These are phyloP conservation scores for Rhizomucor miehei DNA, from an alignment of 371 early-diverging fungal species.

Conservation along the genomic window DNA sequence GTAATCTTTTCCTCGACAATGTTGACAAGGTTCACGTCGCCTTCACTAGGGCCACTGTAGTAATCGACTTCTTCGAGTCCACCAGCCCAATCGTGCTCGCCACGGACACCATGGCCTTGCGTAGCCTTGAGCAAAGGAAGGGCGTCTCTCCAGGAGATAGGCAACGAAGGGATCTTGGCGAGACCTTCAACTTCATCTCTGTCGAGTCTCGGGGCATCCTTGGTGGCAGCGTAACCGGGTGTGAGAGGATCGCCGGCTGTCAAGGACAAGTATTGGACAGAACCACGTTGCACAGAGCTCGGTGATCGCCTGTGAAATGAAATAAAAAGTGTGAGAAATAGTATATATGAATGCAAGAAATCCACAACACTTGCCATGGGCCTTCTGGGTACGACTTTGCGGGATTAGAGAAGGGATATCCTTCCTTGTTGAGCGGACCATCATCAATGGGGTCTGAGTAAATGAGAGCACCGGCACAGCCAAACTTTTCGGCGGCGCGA, in stretches of 20 bases:
- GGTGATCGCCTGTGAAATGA: slow-evolving; percentile 31
- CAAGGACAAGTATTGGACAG: slow-evolving; percentile 46
- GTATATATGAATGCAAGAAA: neutral
- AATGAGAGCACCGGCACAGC: slow-evolving; percentile 58
- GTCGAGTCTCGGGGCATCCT: slow-evolving; percentile 49
- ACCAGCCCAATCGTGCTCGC: slow-evolving; percentile 41
- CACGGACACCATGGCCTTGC: slow-evolving; percentile 39
- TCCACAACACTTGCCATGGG: slow-evolving; percentile 39
- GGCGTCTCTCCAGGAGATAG: slow-evolving; percentile 66
- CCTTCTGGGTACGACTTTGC: slow-evolving; percentile 61
- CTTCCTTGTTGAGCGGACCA: slow-evolving; percentile 22
- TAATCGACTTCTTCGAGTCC: slow-evolving; percentile 49
- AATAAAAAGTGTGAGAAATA: neutral
- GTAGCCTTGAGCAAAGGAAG: slow-evolving; percentile 52
- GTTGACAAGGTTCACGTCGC: slow-evolving; percentile 52
- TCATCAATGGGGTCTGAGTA: slow-evolving; percentile 27
- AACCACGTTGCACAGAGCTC: slow-evolving; percentile 59
- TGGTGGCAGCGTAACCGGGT: slow-evolving; percentile 56
- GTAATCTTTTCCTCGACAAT: slow-evolving; percentile 50
- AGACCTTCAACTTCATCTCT: slow-evolving; percentile 44
- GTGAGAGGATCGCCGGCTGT: slow-evolving; percentile 68
- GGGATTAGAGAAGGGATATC: slow-evolving; percentile 34
- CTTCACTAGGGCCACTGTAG: slow-evolving; percentile 55
- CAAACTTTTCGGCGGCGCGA: slow-evolving; percentile 55
- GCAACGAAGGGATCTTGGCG: slow-evolving; percentile 64